phyloP scores from a whole-genome alignment of 2,329 filamentous ascomycete species.

The Sporothrix brasiliensis region DNA sequence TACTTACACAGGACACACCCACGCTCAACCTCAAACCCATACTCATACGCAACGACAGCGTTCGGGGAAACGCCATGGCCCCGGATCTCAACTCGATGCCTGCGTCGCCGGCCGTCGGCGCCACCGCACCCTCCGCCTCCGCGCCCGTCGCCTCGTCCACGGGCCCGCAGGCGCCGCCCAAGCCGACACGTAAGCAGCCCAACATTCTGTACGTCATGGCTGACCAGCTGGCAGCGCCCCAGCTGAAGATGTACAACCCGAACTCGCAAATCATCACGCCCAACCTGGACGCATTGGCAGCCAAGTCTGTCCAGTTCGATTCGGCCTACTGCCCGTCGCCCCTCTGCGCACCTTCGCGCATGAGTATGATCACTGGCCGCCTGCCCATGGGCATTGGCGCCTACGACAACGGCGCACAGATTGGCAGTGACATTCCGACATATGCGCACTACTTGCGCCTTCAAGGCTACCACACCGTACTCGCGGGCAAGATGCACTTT shows the following conservation, averaged over 20 bases:
- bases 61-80: conserved; percentile 55
- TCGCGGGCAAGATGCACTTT: conserved; percentile 98
- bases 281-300: conserved; percentile 80
- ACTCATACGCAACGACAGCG: background rate
- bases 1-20: conserved; percentile 30
- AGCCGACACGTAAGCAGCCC: conserved; percentile 51
- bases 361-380: conserved; percentile 92
- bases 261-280: conserved; percentile 90
- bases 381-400: conserved; percentile 89
- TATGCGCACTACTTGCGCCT: conserved; percentile 89
- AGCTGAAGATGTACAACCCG: conserved; percentile 89
- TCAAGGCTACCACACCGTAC: conserved; percentile 83
- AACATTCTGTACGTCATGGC: conserved; percentile 96
- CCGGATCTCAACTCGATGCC: conserved; percentile 75
- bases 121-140: conserved; percentile 14
- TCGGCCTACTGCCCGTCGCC: conserved; percentile 94
- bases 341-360: conserved; percentile 87
- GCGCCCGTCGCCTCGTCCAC: conserved; percentile 16
- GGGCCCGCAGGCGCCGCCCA: conserved; percentile 30
- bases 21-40: conserved; percentile 27
- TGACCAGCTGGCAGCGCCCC: conserved; percentile 87
- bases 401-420: conserved; percentile 87
- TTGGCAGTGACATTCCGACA: conserved; percentile 81
- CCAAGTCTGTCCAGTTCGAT: conserved; percentile 84
- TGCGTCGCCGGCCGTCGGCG: conserved; percentile 49